These are phyloP conservation scores for Lipomyces mesembrius DNA, from an alignment of 805 yeast genomes.

Conservation along the genomic window DNA sequence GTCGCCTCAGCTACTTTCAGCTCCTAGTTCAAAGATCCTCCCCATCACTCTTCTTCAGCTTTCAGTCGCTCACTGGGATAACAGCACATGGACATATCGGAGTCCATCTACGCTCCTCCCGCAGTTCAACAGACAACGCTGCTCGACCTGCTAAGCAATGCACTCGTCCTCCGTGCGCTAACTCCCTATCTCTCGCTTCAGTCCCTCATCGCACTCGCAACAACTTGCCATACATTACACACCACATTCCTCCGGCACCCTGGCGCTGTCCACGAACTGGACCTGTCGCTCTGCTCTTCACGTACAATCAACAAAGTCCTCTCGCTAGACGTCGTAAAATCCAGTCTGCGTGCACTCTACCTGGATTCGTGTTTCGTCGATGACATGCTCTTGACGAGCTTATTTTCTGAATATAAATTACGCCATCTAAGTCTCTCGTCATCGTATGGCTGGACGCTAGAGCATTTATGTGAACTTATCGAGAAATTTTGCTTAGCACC, in stretches of 20 bases:
- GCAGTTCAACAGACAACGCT: neutral
- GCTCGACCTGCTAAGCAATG: slow-evolving; percentile 19
- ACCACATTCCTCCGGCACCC: slow-evolving; percentile 9
- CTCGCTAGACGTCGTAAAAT: slow-evolving; percentile 59
- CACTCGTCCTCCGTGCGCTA: slow-evolving; percentile 29
- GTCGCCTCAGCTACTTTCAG: too few species aligned
- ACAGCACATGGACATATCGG: neutral
- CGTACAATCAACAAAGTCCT: slow-evolving; percentile 46
- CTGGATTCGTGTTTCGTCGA: slow-evolving; percentile 33
- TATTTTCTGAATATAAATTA: slow-evolving; percentile 29
- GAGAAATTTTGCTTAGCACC: slow-evolving; percentile 25
- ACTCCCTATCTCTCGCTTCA: slow-evolving; percentile 27
- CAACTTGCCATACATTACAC: slow-evolving; percentile 18
- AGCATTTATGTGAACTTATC: slow-evolving; percentile 21
- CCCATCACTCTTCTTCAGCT: too few species aligned
- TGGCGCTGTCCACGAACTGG: slow-evolving; percentile 32
- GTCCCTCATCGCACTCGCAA: slow-evolving; percentile 21
- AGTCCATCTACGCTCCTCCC: neutral
- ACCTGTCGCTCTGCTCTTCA: slow-evolving; percentile 22
- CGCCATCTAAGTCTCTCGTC: slow-evolving; percentile 23
- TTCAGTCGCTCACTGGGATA: too few species aligned
- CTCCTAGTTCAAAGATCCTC: too few species aligned
- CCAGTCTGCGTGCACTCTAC: slow-evolving; percentile 58
- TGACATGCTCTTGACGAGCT: slow-evolving; percentile 25
- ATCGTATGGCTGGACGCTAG: slow-evolving; percentile 34